Conservation (phyloP, 495 filamentous ascomycete genomes). For the Aspergillus panamensis region DNA sequence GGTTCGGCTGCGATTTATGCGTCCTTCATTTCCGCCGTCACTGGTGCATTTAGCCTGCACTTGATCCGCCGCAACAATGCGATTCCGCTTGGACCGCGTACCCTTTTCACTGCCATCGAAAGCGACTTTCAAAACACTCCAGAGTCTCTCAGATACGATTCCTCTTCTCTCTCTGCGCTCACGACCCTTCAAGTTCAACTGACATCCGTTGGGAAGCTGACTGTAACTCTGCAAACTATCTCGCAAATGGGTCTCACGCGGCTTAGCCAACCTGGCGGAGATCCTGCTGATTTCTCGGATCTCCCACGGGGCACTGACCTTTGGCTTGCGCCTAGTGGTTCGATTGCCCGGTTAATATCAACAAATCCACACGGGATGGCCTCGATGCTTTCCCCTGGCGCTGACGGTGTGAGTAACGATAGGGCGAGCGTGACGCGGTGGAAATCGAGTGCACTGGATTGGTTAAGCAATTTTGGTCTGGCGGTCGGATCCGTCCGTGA, state of each 20-base stretch:
- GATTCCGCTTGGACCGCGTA: slow-evolving; percentile 45
- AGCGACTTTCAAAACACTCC: slow-evolving; percentile 31
- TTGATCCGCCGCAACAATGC: slow-evolving; percentile 37
- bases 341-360: slow-evolving; percentile 42
- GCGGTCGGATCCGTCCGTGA: slow-evolving; percentile 34
- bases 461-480: slow-evolving; percentile 42
- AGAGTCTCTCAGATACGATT: slow-evolving; percentile 29
- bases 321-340: slow-evolving; percentile 51
- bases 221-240: slow-evolving; percentile 38
- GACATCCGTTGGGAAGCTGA: slow-evolving; percentile 37
- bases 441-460: slow-evolving; percentile 40
- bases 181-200: slow-evolving; percentile 43
- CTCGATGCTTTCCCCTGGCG: slow-evolving; percentile 20
- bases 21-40: slow-evolving; percentile 43
- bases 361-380: slow-evolving; percentile 23
- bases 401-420: slow-evolving; percentile 15
- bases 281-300: slow-evolving; percentile 20
- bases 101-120: slow-evolving; percentile 40
- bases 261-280: slow-evolving; percentile 26
- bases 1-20: slow-evolving; percentile 43
- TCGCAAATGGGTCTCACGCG: slow-evolving; percentile 38
- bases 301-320: slow-evolving; percentile 36
- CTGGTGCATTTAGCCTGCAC: slow-evolving; percentile 40
- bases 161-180: slow-evolving; percentile 30
- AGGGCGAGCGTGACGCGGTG: slow-evolving; percentile 26